Base-by-base conservation (phyloP, 78 protist genomes). In the Chrysochromulina parva region DNA sequence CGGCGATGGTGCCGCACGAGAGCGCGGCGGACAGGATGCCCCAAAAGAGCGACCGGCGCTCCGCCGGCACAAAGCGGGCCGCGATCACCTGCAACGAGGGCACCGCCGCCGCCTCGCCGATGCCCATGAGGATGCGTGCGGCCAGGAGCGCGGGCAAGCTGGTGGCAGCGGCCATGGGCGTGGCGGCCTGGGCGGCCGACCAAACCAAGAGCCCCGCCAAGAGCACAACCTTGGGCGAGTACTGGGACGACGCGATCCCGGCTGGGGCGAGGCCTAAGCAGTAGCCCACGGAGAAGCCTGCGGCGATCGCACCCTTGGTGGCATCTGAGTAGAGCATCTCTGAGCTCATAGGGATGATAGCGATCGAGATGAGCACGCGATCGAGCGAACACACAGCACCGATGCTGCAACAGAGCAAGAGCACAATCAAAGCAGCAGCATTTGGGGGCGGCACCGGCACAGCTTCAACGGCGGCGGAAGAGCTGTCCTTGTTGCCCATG, bases 21-120 rank as follows among this genome's bases (percentile, higher is more conserved):
- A 78, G n/a, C 13, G 50, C 50, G 20, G 86, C 86, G 62, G 62
- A 16, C 62, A 78, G 86, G 13, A 19, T 14, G 24, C 86, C 86
- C 86, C 86, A 78, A 47, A 78, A 78, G 26, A 1, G 55, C 11
- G 86, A 78, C 62, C 86, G 86, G 62, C 0, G 24, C 26, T 4
- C 9, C 19, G n/a, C 16, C 11, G 59, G 86, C 22, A 78, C 86
- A 50, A 52, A 53, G n/a, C 1, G 0, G 24, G 86, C 86, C 48
- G 86, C 86, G 62, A 78, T 24, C 26, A 19, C 47, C 86, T 78
- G 86, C 17, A 78, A 0, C 50, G 62, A 5, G 3, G 86, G 86
- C 26, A 78, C 17, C 6, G 57, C 59, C 19, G 86, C 86, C 20
- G 86, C 60, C 86, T 78, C 86, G 86, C 86, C 86, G 19, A 78